Conservation (phyloP, 2,329 filamentous ascomycete species). For the Gliomastix tumulicola region DNA sequence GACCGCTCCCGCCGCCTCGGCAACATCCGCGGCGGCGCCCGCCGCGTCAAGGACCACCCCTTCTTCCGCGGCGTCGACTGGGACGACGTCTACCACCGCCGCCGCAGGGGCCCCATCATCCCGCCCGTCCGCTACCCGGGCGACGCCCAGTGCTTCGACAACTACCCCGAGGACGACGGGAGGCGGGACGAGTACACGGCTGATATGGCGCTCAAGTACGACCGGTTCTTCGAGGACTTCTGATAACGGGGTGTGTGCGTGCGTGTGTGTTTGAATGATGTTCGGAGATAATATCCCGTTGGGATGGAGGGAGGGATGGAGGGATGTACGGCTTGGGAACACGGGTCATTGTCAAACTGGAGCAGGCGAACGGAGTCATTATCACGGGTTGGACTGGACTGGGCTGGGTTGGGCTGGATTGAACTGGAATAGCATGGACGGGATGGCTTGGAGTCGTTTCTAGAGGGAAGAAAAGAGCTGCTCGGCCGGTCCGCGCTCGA, state of each 20-base stretch:
- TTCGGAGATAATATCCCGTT: no score
- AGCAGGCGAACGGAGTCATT: no score
- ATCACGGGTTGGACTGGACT: no score
- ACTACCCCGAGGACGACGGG: slow-evolving; percentile 71
- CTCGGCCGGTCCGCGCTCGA: no score
- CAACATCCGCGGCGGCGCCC: slow-evolving; percentile 69
- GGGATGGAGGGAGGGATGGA: no score
- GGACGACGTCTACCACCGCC: slow-evolving; percentile 62
- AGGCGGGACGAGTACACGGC: slow-evolving; percentile 60
- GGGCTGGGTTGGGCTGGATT: no score
- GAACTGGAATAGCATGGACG: no score
- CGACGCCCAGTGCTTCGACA: slow-evolving; percentile 75
- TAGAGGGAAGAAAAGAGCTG: no score
- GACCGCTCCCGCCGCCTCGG: slow-evolving; percentile 73
- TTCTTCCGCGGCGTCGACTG: slow-evolving; percentile 71
- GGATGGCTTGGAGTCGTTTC: no score
- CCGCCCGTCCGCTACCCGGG: slow-evolving; percentile 67
- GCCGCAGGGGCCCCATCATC: slow-evolving; percentile 62
- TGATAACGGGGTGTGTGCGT: slow-evolving; percentile 33
- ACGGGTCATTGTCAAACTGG: no score
- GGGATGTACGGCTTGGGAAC: no score
- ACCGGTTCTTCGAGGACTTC: slow-evolving; percentile 66
- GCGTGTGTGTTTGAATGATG: no score
- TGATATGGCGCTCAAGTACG: slow-evolving; percentile 63
- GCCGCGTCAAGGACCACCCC: slow-evolving; percentile 64